phyloP scores from a whole-genome alignment of 805 yeast genomes.

The Ogataea henricii region DNA sequence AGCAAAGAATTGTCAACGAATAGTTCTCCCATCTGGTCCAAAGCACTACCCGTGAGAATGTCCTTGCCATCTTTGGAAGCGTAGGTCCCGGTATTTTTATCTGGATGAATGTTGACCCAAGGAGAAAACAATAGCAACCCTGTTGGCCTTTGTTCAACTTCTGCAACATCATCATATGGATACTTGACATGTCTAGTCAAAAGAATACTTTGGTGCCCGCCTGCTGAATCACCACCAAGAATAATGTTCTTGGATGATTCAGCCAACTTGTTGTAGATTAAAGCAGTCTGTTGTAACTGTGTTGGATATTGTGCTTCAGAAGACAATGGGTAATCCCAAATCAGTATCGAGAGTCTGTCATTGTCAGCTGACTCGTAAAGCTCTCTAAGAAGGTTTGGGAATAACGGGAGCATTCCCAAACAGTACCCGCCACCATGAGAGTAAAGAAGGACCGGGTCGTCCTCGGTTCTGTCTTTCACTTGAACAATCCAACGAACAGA shows the following conservation, averaged over 20 bases:
- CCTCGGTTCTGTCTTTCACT: slow-evolving; percentile 8
- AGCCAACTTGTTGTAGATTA: slow-evolving; percentile 7
- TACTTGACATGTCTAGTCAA: slow-evolving; percentile 5
- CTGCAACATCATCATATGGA: slow-evolving; percentile 3
- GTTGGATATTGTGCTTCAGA: slow-evolving; percentile 4
- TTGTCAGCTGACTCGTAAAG: slow-evolving; percentile 3
- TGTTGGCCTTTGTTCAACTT: background rate
- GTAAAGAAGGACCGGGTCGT: slow-evolving; percentile 16
- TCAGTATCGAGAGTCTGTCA: slow-evolving; percentile 10
- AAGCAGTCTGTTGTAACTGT: slow-evolving; percentile 8
- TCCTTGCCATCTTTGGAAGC: slow-evolving; percentile 7
- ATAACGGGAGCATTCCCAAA: slow-evolving; percentile 12
- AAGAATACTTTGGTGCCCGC: slow-evolving; percentile 9
- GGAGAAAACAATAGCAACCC: slow-evolving; percentile 10
- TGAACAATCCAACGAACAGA: slow-evolving; percentile 12
- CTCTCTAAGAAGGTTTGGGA: slow-evolving; percentile 5
- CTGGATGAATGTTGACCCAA: slow-evolving; percentile 13
- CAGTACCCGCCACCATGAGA: slow-evolving; percentile 15
- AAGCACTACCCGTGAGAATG: slow-evolving; percentile 3
- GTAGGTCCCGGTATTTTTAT: slow-evolving; percentile 3
- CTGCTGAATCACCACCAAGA: slow-evolving; percentile 17
- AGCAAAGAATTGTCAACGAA: slow-evolving; percentile 1
- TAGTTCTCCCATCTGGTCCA: slow-evolving; percentile 10
- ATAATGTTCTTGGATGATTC: slow-evolving; percentile 12
- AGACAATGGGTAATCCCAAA: slow-evolving; percentile 11